A percentile compares a stretch with the other conserved stretches of the same genome.
Conservation (phyloP, 169 alveolate genomes). For the Cryptosporidium xiaoi region DNA sequence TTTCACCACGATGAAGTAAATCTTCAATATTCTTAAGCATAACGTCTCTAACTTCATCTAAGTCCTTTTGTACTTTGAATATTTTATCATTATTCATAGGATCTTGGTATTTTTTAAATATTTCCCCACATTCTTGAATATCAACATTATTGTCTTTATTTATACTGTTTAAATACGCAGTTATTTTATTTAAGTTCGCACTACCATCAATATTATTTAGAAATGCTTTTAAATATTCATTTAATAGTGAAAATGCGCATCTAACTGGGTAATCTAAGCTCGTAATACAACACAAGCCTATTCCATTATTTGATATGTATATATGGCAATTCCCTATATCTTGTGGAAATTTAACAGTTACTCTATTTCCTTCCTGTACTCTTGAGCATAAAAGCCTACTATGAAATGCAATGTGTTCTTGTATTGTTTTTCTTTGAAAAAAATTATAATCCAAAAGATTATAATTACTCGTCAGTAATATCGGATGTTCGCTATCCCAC, state of each 20-base stretch:
- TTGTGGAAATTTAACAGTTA: conserved; percentile 87
- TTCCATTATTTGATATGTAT: conserved; percentile 77
- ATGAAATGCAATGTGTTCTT: conserved; percentile 83
- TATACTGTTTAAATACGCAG: conserved; percentile 25
- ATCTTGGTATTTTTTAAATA: conserved; percentile 89
- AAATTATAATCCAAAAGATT: conserved; percentile 77
- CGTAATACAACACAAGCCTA: conserved; percentile 80
- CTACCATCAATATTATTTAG: conserved; percentile 11
- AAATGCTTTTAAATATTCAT: conserved; percentile 69
- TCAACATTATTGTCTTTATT: conserved; percentile 80
- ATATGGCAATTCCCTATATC: conserved; percentile 84
- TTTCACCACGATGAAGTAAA: conserved; percentile 93
- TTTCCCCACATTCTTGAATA: conserved; percentile 83
- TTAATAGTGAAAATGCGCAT: conserved; percentile 84
- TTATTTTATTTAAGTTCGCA: conserved; percentile 27
- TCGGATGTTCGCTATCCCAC: conserved; percentile 86
- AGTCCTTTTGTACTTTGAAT: conserved; percentile 89
- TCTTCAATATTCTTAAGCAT: conserved; percentile 84
- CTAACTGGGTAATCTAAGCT: conserved; percentile 84
- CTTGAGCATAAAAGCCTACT: conserved; percentile 85
- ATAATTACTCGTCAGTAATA: conserved; percentile 77
- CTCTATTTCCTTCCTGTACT: conserved; percentile 87
- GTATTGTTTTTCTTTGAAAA: conserved; percentile 84
- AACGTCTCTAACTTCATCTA: conserved; percentile 90
- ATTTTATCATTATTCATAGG: conserved; percentile 93